Evolutionary conservation across 371 early-diverging fungal species (phyloP), one percentile per base, ranked within the genome.

Genomic region (Batrachochytrium dendrobatidis): DNA sequence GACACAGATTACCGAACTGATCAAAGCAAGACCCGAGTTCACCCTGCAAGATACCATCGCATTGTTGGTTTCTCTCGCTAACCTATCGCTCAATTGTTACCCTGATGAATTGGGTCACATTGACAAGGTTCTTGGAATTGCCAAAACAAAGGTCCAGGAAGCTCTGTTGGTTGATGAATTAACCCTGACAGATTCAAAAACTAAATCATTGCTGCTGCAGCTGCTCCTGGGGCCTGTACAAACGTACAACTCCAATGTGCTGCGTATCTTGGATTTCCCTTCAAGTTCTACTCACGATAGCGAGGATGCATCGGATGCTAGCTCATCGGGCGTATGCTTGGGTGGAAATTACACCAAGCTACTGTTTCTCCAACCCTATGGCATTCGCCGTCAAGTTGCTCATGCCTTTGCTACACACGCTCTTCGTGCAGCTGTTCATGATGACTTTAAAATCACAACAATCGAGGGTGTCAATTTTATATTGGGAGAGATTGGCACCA

Each of bases 21-120:
- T 97, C 44, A 86, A 87, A 78, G 86, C 88, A 28, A 88, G 95
- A 17, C 90, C 91, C 0, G 95, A 95, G 66, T 83, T 97, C 12
- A 80, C 88, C 3, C 81, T 94, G 33, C 88, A 90, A 63, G 95
- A 97, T 62, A 81, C 90, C 22, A 85, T 90, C 25, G 89, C 93
- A 0, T 73, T 97, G 33, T 72, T 92, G 33, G 85, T 88, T 2
- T 91, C 94, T 0, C 74, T 94, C 60, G 80, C 85, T 56, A 90
- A 92, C 55, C 68, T 97, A 48, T 86, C 94, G 17, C 69, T 95
- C n/a, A 88, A 90, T 49, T 93, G 95, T 67, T 94, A 94, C 59
- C 94, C 95, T 17, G 89, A 90, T 17, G 81, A 83, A 29, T 64
- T 90, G 26, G 87, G 83, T 34, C 87, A 92, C 58, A 87, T 92